phyloP scores from a whole-genome alignment of 371 early-diverging fungal species.

The Gilbertella persicaria region DNA sequence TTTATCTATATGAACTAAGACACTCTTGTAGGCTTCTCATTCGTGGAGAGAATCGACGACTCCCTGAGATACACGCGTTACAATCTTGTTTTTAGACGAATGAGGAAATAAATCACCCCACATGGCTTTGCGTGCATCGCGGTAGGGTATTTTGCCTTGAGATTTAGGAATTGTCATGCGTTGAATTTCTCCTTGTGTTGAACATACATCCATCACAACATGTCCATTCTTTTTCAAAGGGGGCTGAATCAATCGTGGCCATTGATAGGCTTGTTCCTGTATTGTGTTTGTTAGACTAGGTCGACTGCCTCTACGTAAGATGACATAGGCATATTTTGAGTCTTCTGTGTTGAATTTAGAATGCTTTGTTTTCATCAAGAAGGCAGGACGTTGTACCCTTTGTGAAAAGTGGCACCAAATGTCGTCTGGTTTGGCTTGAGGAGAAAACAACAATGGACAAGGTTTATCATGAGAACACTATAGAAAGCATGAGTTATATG shows the following conservation, averaged over 20 bases:
- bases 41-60: no score
- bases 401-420: conserved; percentile 90
- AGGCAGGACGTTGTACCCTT: conserved; percentile 70
- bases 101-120: conserved; percentile 90
- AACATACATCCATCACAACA: conserved; percentile 74
- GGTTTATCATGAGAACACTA: conserved; percentile 77
- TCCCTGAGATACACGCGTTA: conserved; percentile 29
- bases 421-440: conserved; percentile 41
- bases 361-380: conserved; percentile 77
- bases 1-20: no score
- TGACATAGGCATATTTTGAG: conserved; percentile 77
- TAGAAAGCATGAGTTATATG: not conserved
- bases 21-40: not conserved
- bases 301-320: conserved; percentile 69
- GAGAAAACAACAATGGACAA: conserved; percentile 67
- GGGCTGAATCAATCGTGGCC: conserved; percentile 75
- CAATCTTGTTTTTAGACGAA: conserved; percentile 58
- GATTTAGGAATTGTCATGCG: conserved; percentile 75
- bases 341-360: conserved; percentile 73
- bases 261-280: conserved; percentile 54
- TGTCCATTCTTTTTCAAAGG: conserved; percentile 80
- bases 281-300: conserved; percentile 32
- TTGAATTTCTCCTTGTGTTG: conserved; percentile 60
- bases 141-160: conserved; percentile 72
- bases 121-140: conserved; percentile 75